Percentiles rank a stretch among this genome's conserved stretches.
phyloP scores from a whole-genome alignment of 148 eudicot species.

The Heliamphora exappendiculata region DNA sequence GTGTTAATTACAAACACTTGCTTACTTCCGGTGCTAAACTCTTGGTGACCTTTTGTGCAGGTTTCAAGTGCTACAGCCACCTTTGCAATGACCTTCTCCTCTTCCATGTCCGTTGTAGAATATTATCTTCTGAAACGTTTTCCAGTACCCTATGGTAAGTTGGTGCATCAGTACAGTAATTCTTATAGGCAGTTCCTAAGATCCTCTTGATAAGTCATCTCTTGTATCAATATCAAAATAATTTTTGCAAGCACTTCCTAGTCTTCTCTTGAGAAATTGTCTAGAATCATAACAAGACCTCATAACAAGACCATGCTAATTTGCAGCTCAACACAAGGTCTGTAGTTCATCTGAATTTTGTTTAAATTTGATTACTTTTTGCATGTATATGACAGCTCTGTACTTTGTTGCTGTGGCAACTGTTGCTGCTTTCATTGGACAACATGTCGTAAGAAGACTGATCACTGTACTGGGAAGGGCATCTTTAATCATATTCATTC shows the following conservation, averaged over 20 bases:
- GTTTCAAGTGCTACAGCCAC: constrained; percentile 98
- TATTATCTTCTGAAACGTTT: constrained; percentile 93
- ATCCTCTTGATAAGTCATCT: not conserved
- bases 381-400: constrained; percentile 31
- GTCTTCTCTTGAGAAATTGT: not conserved
- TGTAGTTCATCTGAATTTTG: not conserved
- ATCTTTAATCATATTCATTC: constrained; percentile 78
- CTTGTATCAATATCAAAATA: not conserved
- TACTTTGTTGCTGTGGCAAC: constrained; percentile 65
- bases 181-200: not conserved
- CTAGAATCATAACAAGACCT: not conserved
- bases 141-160: constrained; percentile 86
- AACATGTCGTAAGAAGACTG: constrained; percentile 69
- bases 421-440: constrained; percentile 74
- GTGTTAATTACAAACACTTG: constrained; percentile 1
- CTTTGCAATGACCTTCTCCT: constrained; percentile 92
- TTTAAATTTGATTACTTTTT: not conserved
- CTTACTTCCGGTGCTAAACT: constrained; percentile 4
- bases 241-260: not conserved
- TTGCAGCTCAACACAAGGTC: not conserved
- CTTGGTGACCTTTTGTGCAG: constrained; percentile 26
- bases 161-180: not conserved
- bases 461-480: constrained; percentile 67
- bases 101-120: constrained; percentile 93
- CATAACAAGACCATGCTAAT: not conserved